Evolutionary conservation across 441 rosid genomes (phyloP).

Genomic region (Lepidium campestre): DNA sequence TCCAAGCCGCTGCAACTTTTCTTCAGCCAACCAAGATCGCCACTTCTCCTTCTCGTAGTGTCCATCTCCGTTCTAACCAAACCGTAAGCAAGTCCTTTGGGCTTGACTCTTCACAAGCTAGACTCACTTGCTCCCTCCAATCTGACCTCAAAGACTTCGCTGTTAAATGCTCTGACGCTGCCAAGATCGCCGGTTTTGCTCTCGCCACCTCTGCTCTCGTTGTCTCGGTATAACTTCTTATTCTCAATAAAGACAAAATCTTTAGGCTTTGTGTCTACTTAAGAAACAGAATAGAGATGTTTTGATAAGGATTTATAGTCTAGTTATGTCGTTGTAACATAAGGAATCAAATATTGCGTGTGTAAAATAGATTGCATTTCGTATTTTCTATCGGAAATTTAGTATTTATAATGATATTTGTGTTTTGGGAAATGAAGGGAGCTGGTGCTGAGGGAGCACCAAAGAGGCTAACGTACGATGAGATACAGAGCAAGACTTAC

Average conservation of each 20-base stretch:
- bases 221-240: constrained; percentile 48
- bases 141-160: constrained; percentile 62
- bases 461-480: constrained; percentile 87
- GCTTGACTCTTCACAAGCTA: constrained; percentile 38
- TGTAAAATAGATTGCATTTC: background rate
- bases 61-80: constrained; percentile 44
- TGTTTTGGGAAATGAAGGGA: constrained; percentile 40
- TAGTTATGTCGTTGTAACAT: background rate
- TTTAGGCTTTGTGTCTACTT: background rate
- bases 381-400: background rate
- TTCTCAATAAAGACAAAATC: background rate
- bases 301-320: background rate
- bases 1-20: constrained; percentile 76
- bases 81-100: constrained; percentile 54
- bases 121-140: constrained; percentile 65
- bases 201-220: constrained; percentile 92
- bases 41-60: constrained; percentile 34
- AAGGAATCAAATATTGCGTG: too few relatives aligned
- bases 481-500: constrained; percentile 91
- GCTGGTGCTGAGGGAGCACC: constrained; percentile 80
- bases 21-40: constrained; percentile 65
- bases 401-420: background rate
- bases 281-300: background rate
- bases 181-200: constrained; percentile 76
- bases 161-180: constrained; percentile 54